Conservation (phyloP, 2,329 filamentous ascomycete genomes). For the Aspergillus calidoustus region DNA sequence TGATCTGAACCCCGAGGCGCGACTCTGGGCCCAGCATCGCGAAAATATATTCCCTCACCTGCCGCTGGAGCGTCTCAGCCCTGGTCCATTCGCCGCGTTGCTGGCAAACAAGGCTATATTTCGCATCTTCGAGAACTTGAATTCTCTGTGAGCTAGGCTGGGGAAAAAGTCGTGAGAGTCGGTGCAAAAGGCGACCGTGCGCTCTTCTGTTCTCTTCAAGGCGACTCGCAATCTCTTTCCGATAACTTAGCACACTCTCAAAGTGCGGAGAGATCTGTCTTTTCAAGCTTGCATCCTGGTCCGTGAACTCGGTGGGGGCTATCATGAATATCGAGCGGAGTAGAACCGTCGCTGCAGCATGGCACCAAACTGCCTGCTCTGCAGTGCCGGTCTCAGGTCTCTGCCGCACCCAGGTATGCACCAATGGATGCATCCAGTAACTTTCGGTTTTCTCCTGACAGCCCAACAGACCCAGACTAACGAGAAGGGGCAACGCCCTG, state of each 20-base stretch:
- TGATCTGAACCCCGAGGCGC: background rate
- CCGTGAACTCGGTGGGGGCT: background rate
- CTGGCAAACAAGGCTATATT: background rate
- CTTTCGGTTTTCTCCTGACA: background rate
- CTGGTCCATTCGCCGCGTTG: background rate
- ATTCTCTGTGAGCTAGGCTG: background rate
- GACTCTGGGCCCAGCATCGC: background rate
- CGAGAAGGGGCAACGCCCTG: background rate
- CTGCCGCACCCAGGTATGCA: conserved; percentile 7
- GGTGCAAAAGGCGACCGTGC: background rate
- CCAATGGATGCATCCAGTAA: conserved; percentile 5
- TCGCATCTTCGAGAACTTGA: background rate
- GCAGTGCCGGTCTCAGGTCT: background rate
- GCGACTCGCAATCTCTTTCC: background rate
- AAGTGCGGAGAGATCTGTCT: background rate
- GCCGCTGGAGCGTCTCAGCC: background rate
- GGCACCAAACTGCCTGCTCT: conserved; percentile 1
- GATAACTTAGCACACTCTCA: background rate
- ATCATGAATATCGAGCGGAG: background rate
- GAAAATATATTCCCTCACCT: background rate
- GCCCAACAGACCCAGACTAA: background rate
- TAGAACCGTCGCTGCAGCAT: background rate
- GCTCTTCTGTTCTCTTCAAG: background rate
- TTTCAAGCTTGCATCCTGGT: background rate
- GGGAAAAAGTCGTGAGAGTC: background rate